phyloP scores from a whole-genome alignment of 345 rosid genomes.

The Populus tremula region DNA sequence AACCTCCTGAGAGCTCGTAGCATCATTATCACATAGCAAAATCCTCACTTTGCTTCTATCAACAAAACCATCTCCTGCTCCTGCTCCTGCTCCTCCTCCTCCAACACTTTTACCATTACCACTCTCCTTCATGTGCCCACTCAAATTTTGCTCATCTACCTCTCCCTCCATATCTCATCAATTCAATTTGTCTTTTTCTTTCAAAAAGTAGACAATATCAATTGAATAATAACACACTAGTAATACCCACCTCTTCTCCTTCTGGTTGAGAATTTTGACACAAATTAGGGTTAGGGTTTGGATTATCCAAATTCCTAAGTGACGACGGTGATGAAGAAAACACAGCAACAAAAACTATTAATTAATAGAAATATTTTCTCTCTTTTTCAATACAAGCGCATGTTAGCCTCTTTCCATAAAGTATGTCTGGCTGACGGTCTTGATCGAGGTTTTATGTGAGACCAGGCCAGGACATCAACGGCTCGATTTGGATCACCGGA shows the following conservation, averaged over 20 bases:
- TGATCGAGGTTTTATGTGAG: conserved; percentile 2
- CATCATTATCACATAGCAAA: conserved; percentile 85
- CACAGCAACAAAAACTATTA: not conserved
- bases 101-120: conserved; percentile 21
- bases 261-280: conserved; percentile 4
- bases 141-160: conserved; percentile 49
- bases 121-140: conserved; percentile 37
- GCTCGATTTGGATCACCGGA: conserved; percentile 24
- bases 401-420: conserved; percentile 16
- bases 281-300: conserved; percentile 14
- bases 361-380: not conserved
- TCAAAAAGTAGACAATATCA: not conserved
- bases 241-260: conserved; percentile 33
- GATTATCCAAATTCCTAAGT: not conserved
- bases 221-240: conserved; percentile 23
- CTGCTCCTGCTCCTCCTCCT: not conserved
- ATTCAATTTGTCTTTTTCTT: not conserved
- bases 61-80: conserved; percentile 56
- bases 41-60: conserved; percentile 98
- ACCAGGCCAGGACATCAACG: conserved; percentile 1
- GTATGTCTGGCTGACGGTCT: not conserved
- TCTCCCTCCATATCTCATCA: conserved; percentile 40
- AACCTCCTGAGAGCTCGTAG: conserved; percentile 69
- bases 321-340: not conserved
- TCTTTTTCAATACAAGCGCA: conserved; percentile 4